Conservation (phyloP, 2,329 filamentous ascomycete genomes). For the Kalmusia sp. region DNA sequence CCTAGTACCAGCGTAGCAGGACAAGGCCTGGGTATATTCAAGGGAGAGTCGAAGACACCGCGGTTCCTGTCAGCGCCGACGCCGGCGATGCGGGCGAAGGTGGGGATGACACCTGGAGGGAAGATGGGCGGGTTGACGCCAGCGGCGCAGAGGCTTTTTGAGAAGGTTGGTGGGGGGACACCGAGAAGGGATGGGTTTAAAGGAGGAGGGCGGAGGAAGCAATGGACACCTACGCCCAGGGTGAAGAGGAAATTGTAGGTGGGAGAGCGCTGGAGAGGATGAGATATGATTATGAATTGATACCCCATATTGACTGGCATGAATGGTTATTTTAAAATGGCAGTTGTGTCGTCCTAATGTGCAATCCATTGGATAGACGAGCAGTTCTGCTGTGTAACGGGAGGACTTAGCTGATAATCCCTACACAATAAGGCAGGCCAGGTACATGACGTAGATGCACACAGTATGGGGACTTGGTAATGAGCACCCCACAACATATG, state of each 20-base stretch:
- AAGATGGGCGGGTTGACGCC: slow-evolving; percentile 70
- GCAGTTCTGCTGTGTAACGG: too few relatives aligned
- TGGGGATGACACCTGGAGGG: slow-evolving; percentile 45
- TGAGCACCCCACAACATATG: too few relatives aligned
- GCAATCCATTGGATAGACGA: too few relatives aligned
- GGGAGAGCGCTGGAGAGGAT: background rate
- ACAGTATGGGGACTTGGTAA: too few relatives aligned
- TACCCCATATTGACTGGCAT: background rate
- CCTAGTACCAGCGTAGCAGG: slow-evolving; percentile 47
- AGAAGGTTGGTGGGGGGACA: slow-evolving; percentile 48
- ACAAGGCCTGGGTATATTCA: slow-evolving; percentile 36
- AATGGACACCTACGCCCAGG: slow-evolving; percentile 40
- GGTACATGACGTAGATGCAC: too few relatives aligned
- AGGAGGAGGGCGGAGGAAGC: slow-evolving; percentile 16
- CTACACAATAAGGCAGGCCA: too few relatives aligned
- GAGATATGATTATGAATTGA: slow-evolving; percentile 2
- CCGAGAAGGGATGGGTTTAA: slow-evolving; percentile 31
- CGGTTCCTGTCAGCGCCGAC: slow-evolving; percentile 78
- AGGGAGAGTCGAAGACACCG: slow-evolving; percentile 52
- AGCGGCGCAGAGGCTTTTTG: slow-evolving; percentile 66
- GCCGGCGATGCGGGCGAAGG: slow-evolving; percentile 72
- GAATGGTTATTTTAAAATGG: too few relatives aligned
- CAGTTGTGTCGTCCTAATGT: too few relatives aligned
- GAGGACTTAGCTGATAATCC: too few relatives aligned
- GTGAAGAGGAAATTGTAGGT: slow-evolving; percentile 27